These are phyloP conservation scores for Schwanniomyces occidentalis DNA, from an alignment of 805 yeast species.

Conservation along the genomic window DNA sequence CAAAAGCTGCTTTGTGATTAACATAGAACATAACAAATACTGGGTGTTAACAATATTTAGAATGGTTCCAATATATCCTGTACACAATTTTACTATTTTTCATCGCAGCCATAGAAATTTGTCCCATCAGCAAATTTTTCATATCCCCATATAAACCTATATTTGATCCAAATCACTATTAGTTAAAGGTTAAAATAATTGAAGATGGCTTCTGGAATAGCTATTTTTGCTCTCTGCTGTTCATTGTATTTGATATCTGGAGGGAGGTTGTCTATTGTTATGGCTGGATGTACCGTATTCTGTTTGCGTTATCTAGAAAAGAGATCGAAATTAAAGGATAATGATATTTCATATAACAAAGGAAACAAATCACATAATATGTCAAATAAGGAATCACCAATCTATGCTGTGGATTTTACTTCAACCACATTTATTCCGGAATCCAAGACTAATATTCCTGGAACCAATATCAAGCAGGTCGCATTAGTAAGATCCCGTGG, in stretches of 20 bases:
- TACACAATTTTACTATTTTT: neutral
- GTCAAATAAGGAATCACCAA: slow-evolving; percentile 27
- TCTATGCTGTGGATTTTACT: slow-evolving; percentile 45
- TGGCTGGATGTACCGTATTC: slow-evolving; percentile 18
- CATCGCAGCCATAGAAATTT: slow-evolving; percentile 12
- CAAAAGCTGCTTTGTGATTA: too few relatives aligned
- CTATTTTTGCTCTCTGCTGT: slow-evolving; percentile 22
- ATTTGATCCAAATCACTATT: neutral
- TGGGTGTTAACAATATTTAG: too few relatives aligned
- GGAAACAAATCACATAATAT: too few relatives aligned
- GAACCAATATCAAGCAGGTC: slow-evolving; percentile 10
- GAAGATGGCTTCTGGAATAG: slow-evolving; percentile 12
- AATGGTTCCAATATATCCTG: slow-evolving; percentile 1
- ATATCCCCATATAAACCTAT: neutral
- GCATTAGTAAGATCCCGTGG: slow-evolving; percentile 18
- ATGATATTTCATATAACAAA: too few relatives aligned
- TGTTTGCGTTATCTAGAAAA: too few relatives aligned
- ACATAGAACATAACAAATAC: too few relatives aligned
- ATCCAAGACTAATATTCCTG: slow-evolving; percentile 18
- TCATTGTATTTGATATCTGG: slow-evolving; percentile 38
- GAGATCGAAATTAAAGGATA: too few relatives aligned
- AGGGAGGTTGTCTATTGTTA: slow-evolving; percentile 41
- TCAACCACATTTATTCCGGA: slow-evolving; percentile 29
- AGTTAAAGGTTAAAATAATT: neutral
- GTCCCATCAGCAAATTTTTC: slow-evolving; percentile 1